Evolutionary conservation across 352 stramenopile genomes (phyloP), one percentile per base, ranked within the genome.

Genomic region (Phytophthora pseudosyringae): DNA sequence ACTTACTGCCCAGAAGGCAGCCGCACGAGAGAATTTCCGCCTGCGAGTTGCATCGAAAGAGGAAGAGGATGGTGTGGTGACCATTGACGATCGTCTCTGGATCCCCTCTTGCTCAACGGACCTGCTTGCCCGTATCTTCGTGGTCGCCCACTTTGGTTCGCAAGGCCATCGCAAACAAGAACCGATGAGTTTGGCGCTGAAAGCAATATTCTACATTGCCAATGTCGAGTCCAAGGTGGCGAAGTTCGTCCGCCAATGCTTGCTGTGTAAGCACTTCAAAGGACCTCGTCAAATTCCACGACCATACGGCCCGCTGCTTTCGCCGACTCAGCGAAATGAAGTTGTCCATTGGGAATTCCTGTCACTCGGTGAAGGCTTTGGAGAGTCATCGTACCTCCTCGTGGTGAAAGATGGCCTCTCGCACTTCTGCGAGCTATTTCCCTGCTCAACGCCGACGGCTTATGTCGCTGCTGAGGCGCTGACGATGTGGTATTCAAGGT

Each of bases 321-420:
- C 33, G 11, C 33, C 33, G 5, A 39, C 33, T 12, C 4, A 39
- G 11, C 33, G 4, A 10, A 39, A 39, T 12, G 33, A 39, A 15
- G 8, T 39, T 12, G 33, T 39, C 3, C 3, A 39, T n/a, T 0
- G 12, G 33, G 33, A 12, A 39, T 15, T 39, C 8, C 11, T 39
- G 3, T 39, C 11, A 4, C 33, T 39, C n/a, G 33, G 33, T 11
- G 11, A 39, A 4, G 33, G 33, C 8, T 39, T n/a, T 5, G 41
- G 18, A 1, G 32, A 55, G 7, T 32, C 36, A 28, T 12, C 51
- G 12, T 71, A 71, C 46, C 43, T 67, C 0, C n/a, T 72, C 5
- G 64, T 68, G 28, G 12, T 67, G 4, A 72, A 66, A 12, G 55
- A 67, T 26, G 47, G 21, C 0, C 12, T 68, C 2, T 36, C 58